These are phyloP conservation scores for Eleusine indica DNA, from an alignment of 176 grass and related monocot genomes.

Conservation along the genomic window DNA sequence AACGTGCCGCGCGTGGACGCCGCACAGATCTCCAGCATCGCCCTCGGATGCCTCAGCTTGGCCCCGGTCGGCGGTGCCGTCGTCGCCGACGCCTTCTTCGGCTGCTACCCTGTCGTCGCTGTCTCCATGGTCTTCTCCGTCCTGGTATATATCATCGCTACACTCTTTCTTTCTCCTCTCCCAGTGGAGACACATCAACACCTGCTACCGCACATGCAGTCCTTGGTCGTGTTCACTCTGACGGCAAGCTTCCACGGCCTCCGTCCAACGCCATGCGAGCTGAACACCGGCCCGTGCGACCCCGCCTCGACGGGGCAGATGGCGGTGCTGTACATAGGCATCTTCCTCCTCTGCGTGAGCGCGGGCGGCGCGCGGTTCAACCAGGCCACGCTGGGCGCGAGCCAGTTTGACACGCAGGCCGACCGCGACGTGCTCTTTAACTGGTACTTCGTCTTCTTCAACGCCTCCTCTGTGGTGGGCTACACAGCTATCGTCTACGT, in stretches of 20 bases:
- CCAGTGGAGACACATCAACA: too few relatives aligned
- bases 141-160: conserved; percentile 29
- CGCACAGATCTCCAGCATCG: conserved; percentile 67
- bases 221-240: conserved; percentile 63
- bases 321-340: conserved; percentile 47
- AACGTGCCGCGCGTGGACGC: conserved; percentile 76
- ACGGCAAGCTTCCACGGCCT: conserved; percentile 39
- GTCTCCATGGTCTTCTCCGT: conserved; percentile 45
- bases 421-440: conserved; percentile 71
- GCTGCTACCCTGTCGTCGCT: conserved; percentile 64
- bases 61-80: conserved; percentile 66
- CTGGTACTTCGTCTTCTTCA: conserved; percentile 79
- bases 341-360: conserved; percentile 55
- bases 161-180: neutral
- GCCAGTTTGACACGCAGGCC: conserved; percentile 64
- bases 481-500: conserved; percentile 67
- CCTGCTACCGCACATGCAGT: conserved; percentile 36
- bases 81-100: conserved; percentile 76
- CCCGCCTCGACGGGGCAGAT: conserved; percentile 44
- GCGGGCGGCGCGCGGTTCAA: conserved; percentile 71
- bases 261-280: neutral
- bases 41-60: conserved; percentile 55
- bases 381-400: conserved; percentile 70
- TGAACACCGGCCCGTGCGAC: conserved; percentile 47
- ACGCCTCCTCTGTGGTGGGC: conserved; percentile 50